These are phyloP conservation scores for Agrocybe chaxingu DNA, from an alignment of 768 basidiomycete genomes.

Conservation along the genomic window DNA sequence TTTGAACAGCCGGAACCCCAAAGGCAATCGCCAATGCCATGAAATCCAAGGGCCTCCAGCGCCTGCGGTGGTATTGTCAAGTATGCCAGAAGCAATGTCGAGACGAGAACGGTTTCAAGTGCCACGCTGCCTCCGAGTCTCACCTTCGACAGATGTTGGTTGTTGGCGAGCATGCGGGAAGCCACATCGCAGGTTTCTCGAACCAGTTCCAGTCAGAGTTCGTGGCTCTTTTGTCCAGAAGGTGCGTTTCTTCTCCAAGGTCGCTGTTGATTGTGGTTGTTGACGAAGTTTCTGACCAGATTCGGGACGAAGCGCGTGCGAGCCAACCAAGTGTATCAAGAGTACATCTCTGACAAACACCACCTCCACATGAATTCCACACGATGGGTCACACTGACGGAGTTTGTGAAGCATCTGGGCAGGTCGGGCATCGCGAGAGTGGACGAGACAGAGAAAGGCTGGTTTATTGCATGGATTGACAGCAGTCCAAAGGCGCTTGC, in stretches of 20 bases:
- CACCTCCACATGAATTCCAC: constrained; percentile 99
- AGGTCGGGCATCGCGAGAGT: constrained; percentile 83
- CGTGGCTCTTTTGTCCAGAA: constrained; percentile 81
- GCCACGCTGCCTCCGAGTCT: constrained; percentile 82
- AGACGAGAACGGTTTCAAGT: constrained; percentile 99
- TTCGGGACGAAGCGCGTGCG: constrained; percentile 94
- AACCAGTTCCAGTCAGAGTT: constrained; percentile 88
- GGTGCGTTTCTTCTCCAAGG: constrained; percentile 41
- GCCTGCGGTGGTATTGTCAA: constrained; percentile 98
- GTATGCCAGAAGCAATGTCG: constrained; percentile 99
- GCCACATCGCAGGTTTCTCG: constrained; percentile 90
- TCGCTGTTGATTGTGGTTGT: background rate
- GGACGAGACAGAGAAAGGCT: constrained; percentile 98
- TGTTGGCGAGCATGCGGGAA: constrained; percentile 91
- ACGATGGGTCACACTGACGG: constrained; percentile 96
- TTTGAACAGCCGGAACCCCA: constrained; percentile 69
- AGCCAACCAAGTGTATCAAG: constrained; percentile 96
- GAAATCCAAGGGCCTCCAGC: constrained; percentile 95
- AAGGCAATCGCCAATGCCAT: constrained; percentile 93
- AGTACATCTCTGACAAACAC: constrained; percentile 90
- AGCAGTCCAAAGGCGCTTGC: constrained; percentile 92
- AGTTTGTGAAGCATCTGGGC: constrained; percentile 89
- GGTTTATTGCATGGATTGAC: constrained; percentile 97
- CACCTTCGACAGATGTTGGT: constrained; percentile 97
- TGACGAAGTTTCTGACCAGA: constrained; percentile 29